Evolutionary conservation across 2,329 filamentous ascomycete species (phyloP).

Genomic region (Apiospora hydei): DNA sequence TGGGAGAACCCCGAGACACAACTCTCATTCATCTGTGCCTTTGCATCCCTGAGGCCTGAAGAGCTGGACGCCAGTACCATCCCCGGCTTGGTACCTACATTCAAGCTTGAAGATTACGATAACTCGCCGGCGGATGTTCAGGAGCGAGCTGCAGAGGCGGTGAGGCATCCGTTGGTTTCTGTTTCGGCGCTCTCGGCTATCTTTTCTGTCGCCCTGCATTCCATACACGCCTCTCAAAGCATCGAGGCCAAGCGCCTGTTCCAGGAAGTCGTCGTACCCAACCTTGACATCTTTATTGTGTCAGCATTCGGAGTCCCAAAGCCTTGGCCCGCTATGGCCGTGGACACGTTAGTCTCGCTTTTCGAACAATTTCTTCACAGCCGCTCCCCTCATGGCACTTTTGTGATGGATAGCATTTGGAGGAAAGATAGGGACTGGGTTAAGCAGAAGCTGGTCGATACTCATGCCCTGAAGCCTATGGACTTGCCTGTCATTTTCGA

Average conservation of each 20-base stretch:
- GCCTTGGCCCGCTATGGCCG: slow-evolving; percentile 77
- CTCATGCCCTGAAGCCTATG: slow-evolving; percentile 73
- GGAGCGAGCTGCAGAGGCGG: slow-evolving; percentile 66
- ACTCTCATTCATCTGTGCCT: slow-evolving; percentile 91
- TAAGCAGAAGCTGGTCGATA: slow-evolving; percentile 77
- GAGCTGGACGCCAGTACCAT: slow-evolving; percentile 86
- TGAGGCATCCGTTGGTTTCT: slow-evolving; percentile 88
- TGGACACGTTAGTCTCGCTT: slow-evolving; percentile 76
- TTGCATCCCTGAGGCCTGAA: slow-evolving; percentile 76
- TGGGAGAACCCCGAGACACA: slow-evolving; percentile 91
- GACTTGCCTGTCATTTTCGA: slow-evolving; percentile 76
- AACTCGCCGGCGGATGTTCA: slow-evolving; percentile 57
- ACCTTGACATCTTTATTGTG: slow-evolving; percentile 80
- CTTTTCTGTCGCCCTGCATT: slow-evolving; percentile 70
- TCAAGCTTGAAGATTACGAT: slow-evolving; percentile 67
- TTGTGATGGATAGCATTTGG: slow-evolving; percentile 92
- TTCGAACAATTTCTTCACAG: slow-evolving; percentile 87
- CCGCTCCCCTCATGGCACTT: slow-evolving; percentile 78
- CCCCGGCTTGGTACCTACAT: slow-evolving; percentile 80
- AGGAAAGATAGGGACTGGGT: slow-evolving; percentile 90
- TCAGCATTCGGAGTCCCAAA: slow-evolving; percentile 80
- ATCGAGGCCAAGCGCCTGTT: slow-evolving; percentile 71
- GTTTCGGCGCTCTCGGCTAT: slow-evolving; percentile 79
- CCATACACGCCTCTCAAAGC: slow-evolving; percentile 66
- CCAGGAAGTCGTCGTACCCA: slow-evolving; percentile 72